Conservation (phyloP, 163 green algal genomes). For the Scenedesmus sp. region DNA sequence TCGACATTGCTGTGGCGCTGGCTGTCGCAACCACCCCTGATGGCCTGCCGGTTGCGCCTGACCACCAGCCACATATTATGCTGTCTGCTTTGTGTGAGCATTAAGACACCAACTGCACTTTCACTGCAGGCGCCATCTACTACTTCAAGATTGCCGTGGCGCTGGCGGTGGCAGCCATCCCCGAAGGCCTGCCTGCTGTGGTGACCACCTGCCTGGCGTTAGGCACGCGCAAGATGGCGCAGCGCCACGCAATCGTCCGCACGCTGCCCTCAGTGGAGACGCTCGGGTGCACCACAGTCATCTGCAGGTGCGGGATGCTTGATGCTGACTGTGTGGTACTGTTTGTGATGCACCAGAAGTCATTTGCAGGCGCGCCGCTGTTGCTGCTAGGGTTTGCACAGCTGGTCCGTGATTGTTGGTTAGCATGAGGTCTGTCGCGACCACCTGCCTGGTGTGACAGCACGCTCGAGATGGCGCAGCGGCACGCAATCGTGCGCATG, state of each 20-base stretch:
- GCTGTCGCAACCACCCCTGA: too few relatives aligned
- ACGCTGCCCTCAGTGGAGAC: constrained; percentile 94
- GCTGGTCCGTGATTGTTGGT: too few relatives aligned
- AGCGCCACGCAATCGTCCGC: constrained; percentile 92
- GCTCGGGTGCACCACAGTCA: constrained; percentile 92
- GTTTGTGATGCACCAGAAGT: background rate
- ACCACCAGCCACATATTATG: too few relatives aligned
- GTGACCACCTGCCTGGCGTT: constrained; percentile 92
- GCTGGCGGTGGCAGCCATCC: constrained; percentile 98
- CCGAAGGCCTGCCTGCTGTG: constrained; percentile 94
- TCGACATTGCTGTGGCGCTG: too few relatives aligned
- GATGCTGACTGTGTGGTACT: too few relatives aligned
- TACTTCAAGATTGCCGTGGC: constrained; percentile 99
- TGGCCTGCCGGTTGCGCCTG: too few relatives aligned
- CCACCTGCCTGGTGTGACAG: constrained; percentile 89
- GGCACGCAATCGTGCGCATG: constrained; percentile 91
- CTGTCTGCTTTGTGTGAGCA: too few relatives aligned
- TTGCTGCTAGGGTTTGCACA: too few relatives aligned
- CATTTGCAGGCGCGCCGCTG: too few relatives aligned
- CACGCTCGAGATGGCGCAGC: constrained; percentile 90
- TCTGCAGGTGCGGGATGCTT: constrained; percentile 60
- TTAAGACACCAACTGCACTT: too few relatives aligned
- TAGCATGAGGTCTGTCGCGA: constrained; percentile 76
- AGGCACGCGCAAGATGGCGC: constrained; percentile 91
- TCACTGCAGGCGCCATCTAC: constrained; percentile 75